These are phyloP conservation scores for Wallacemonas collosoma DNA, from an alignment of 208 protist species.

Conservation along the genomic window DNA sequence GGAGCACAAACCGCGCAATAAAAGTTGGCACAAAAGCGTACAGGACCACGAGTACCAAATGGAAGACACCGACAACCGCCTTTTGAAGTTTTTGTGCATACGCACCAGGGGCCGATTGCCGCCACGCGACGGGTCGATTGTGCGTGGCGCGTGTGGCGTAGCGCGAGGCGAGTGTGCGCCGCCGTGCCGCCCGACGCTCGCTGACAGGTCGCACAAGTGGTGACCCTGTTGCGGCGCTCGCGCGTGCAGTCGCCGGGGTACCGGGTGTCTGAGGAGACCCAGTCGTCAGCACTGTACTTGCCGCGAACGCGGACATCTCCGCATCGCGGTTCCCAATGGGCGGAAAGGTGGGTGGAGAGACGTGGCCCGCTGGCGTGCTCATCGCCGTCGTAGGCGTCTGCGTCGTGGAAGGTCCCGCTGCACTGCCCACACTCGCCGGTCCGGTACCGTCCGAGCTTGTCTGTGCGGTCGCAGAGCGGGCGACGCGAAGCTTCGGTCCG, in stretches of 20 bases:
- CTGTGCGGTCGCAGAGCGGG: background rate
- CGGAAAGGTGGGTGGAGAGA: background rate
- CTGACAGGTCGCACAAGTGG: background rate
- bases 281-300: background rate
- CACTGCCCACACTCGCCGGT: background rate
- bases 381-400: slow-evolving; percentile 1
- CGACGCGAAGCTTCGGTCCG: background rate
- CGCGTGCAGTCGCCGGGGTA: too few species aligned
- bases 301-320: background rate
- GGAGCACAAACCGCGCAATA: slow-evolving; percentile 38
- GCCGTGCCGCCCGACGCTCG: slow-evolving; percentile 1
- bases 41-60: slow-evolving; percentile 44
- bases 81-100: background rate
- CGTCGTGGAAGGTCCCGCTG: background rate
- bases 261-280: too few species aligned
- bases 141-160: slow-evolving; percentile 38
- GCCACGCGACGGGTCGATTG: slow-evolving; percentile 10
- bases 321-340: background rate
- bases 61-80: slow-evolving; percentile 27
- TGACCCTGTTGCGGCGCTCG: background rate
- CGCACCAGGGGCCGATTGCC: background rate
- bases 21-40: slow-evolving; percentile 39
- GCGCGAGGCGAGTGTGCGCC: slow-evolving; percentile 40
- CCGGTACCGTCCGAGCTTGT: background rate
- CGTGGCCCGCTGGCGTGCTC: slow-evolving; percentile 6